Evolutionary conservation across 2,329 filamentous ascomycete species (phyloP), one percentile per base, ranked within the genome.

Genomic region (Colletotrichum sp.): DNA sequence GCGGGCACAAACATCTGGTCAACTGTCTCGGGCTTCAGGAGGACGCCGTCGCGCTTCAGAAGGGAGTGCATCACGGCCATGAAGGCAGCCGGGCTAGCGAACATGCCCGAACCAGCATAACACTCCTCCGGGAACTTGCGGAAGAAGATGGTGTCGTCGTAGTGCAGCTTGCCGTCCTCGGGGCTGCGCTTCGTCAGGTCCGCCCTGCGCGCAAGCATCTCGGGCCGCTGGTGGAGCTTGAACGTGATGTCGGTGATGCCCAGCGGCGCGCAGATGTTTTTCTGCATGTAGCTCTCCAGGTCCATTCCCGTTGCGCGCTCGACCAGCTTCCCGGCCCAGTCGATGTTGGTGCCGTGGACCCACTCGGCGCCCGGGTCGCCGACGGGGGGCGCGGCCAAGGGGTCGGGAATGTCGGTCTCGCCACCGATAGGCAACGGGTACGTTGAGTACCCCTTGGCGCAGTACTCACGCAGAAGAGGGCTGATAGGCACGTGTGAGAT

Each of bases 271-370:
- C 84, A 88, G 21, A 90, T 86, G 67, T 87, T 83, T 69, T 85
- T 76, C 18, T 86, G 82, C 77, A 90, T 84, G 61, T 84, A 85
- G 3, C 87, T 84, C 4, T 86, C 83, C 4, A 92, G 81, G 0
- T 83, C 85, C 9, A 78, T 71, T 1, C 85, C 85, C 2, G 88
- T 89, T 1, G 89, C 78, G 1, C 85, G 82, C 77, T 91, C 89
- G 1, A 91, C 83, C 2, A 91, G 82, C 1, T 85, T 83, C 5
- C 90, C 90, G 0, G 87, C 88, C 89, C 89, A 91, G 81, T 92
- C 90, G 2, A 89, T 79, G 2, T 86, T 84, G 2, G 84, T 77
- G 0, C 88, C 86, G 76, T 92, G 91, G 76, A 84, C 70, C 82
- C 82, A 85, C 4, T 78, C 78, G 24, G 75, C 57, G 6, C 82